Evolutionary conservation across 2,329 filamentous ascomycete genomes (phyloP), one percentile per base, ranked within the genome.

Genomic region (Pseudocercospora macadamiae): DNA sequence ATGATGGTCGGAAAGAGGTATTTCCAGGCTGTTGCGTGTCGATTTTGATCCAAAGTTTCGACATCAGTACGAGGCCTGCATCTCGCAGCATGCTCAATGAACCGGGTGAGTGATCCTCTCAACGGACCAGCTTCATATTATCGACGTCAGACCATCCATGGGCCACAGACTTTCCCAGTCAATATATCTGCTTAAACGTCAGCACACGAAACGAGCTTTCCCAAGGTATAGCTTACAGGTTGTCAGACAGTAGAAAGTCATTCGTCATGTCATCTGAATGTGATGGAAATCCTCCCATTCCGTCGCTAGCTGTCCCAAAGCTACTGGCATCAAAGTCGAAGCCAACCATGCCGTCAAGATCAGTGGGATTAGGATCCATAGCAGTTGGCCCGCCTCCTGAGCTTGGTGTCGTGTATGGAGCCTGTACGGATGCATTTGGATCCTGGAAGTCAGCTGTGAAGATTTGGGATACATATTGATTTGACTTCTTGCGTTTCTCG

Each of bases 371-470:
- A 12, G 36, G 19, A 19, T 54, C 54, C 5, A 53, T 18, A 25
- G 21, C 23, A 1, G 18, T 14, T 12, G 16, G 28, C n/a, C 53
- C 48, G 37, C 32, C 45, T 1, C 52, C 52, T 16, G 53, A 60
- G 36, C 45, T 45, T 3, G 57, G 57, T 1, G 57, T 55, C 18
- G 56, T 49, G 21, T 54, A 59, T 4, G 56, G 21, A 12, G 57
- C 45, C 19, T 47, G 42, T 12, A 45, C 8, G 3, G 53, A 25
- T n/a, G 58, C 32, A 23, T 39, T 49, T 23, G 54, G 48, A 49
- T 63, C 55, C 8, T 64, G 53, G 30, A 66, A 62, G n/a, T 61
- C 55, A 4, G 64, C 62, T 2, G 64, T 64, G 51, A 66, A 66
- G 8, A 66, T 60, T 30, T 64, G 64, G 10, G 55, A 60, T 28